Evolutionary conservation across 2,329 filamentous ascomycete genomes (phyloP), one percentile per base, ranked within the genome.

Genomic region (Talaromyces sp.): DNA sequence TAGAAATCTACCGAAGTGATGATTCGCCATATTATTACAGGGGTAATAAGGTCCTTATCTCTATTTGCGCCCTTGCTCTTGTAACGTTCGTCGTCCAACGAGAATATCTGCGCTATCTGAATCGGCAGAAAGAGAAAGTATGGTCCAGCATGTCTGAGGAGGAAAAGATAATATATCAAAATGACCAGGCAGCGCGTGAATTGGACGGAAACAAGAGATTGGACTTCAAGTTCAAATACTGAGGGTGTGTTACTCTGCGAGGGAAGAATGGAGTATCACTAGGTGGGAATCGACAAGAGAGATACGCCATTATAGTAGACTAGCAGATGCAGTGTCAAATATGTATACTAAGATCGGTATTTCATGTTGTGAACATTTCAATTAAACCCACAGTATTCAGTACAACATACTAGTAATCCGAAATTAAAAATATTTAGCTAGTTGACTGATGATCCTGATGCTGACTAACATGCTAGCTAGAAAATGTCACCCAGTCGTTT

Each of bases 1-100:
- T 47, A 72, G 66, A 86, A 68, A 83, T 86, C 65, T 86, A 86
- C 68, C 79, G 83, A 19, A 70, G 72, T 1, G 79, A 78, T 68
- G 84, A 86, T 60, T 71, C 74, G 0, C 83, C 84, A 0, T 85
- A 84, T 71, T 86, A 85, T 72, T 82, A 84, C 68, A 76, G 68
- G 13, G 85, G 85, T 3, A 86, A 87, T 73, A 82, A 77, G 11
- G 81, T 86, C 9, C 77, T 85, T 50, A 78, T 87, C 3, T 78
- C 81, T 0, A 82, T 87, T 49, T 79, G 82, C 24, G 80, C 76
- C 0, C 73, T 85, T 2, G 74, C 80, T 0, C 70, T 87, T 11
- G 74, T 80, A 0, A 71, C 80, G 0, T 84, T 86, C 52, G 16
- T 86, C 37, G 73, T 73, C 1, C 83, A 85, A 69, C 76, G 83